Conservation (phyloP, 2,329 filamentous ascomycete genomes). For the Fusarium paranaense region DNA sequence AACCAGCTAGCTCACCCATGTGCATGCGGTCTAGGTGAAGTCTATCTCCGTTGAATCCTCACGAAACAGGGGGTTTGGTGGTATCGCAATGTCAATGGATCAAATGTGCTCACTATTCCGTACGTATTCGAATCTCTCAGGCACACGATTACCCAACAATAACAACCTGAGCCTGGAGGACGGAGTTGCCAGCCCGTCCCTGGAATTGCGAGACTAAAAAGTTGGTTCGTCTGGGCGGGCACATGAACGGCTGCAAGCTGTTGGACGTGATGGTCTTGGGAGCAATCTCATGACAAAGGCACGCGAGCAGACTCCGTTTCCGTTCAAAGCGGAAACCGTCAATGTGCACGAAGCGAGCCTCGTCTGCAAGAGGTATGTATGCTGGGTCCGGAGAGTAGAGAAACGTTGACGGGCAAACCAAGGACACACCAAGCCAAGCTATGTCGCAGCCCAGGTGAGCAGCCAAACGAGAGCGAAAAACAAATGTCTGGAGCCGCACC, state of each 20-base stretch:
- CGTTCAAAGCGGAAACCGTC: neutral
- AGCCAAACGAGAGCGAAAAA: conserved; percentile 6
- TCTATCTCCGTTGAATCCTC: conserved; percentile 32
- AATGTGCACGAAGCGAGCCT: neutral
- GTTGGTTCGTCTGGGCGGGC: neutral
- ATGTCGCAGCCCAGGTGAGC: neutral
- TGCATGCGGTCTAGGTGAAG: conserved; percentile 26
- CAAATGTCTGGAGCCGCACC: conserved; percentile 3
- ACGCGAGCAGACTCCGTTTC: conserved; percentile 35
- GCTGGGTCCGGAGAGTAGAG: neutral
- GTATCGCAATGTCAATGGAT: neutral
- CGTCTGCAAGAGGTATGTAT: neutral
- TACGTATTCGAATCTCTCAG: neutral
- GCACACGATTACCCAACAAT: neutral
- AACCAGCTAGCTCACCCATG: conserved; percentile 25
- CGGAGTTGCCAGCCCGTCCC: neutral
- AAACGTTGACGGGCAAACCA: neutral
- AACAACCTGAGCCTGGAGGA: neutral
- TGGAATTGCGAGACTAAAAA: conserved; percentile 4
- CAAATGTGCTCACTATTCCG: neutral
- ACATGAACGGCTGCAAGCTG: neutral
- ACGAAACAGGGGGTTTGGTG: neutral
- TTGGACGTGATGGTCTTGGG: conserved; percentile 6
- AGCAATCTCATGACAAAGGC: conserved; percentile 6
- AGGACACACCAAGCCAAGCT: neutral